Evolutionary conservation across 352 stramenopile species (phyloP).

Genomic region (Phytophthora foliorum): DNA sequence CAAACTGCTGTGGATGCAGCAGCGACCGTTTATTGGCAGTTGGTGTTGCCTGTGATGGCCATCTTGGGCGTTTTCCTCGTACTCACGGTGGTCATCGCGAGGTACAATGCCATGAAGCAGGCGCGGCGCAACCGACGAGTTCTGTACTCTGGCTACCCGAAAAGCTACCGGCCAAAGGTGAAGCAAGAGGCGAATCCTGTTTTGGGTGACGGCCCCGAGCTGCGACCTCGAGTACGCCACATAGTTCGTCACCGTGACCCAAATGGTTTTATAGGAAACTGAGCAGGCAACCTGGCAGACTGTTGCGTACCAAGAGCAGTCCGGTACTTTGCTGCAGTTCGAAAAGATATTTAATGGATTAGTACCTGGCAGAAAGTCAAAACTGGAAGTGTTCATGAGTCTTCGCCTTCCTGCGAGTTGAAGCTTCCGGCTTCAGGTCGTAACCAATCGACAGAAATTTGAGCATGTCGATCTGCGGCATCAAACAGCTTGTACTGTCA

Average conservation of each 20-base stretch:
- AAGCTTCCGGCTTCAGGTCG: too few relatives aligned
- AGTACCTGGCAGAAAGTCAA: too few relatives aligned
- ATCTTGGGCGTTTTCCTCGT: slow-evolving; percentile 43
- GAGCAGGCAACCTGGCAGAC: neutral
- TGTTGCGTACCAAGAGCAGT: neutral
- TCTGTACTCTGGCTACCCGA: slow-evolving; percentile 45
- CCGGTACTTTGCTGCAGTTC: neutral
- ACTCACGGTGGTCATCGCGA: slow-evolving; percentile 33
- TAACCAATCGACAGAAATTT: too few relatives aligned
- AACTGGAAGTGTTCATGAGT: too few relatives aligned
- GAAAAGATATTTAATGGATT: neutral
- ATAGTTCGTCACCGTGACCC: slow-evolving; percentile 10
- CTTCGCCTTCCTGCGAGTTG: too few relatives aligned
- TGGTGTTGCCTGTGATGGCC: slow-evolving; percentile 38
- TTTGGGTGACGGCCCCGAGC: neutral
- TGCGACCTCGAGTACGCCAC: slow-evolving; percentile 6
- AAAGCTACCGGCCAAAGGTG: slow-evolving; percentile 30
- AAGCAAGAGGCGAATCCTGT: slow-evolving; percentile 14
- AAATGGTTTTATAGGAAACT: slow-evolving; percentile 12
- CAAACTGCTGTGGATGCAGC: slow-evolving; percentile 4
- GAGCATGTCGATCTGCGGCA: too few relatives aligned
- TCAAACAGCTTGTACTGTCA: too few relatives aligned
- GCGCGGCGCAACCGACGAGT: slow-evolving; percentile 34
- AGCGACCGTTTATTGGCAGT: slow-evolving; percentile 25
- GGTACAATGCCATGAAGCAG: slow-evolving; percentile 27